Evolutionary conservation across 345 rosid genomes (phyloP), one percentile per base, ranked within the genome.

Genomic region (Tarenaya hassleriana): DNA sequence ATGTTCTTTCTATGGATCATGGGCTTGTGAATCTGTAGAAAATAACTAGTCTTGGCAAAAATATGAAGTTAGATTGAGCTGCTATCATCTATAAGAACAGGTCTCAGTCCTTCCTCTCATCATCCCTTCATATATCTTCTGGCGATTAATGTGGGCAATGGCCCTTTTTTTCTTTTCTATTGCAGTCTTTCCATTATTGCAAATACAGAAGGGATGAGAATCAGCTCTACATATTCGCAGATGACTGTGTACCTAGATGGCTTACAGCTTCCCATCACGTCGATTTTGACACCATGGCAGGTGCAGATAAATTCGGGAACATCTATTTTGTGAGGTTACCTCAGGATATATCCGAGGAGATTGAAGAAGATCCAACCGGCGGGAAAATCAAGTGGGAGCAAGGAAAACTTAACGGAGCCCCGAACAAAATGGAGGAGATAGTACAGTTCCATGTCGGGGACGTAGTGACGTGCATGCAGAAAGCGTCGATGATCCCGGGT

Each of bases 331-430:
- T 83, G 55, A 66, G 94, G 35, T 63, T 88, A 33, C 82, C 96
- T 0, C 98, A 92, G 75, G 97, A 92, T 62, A 84, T 88, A 48
- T 92, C 97, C 5, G 95, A 88, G 63, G 98, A 92, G 73, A 81
- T 92, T 38, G 97, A 92, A 69, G 98, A 92, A 66, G 98, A 85
- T 70, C 95, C 98, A 16, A 88, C 95, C 7, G 97, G 97, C 33
- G 94, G 97, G 59, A 92, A 83, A 72, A 92, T 92, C 63, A 92
- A 88, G 64, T 92, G 98, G 98, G 98, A 88, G 73, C 97, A 88
- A 62, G 97, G 98, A 52, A 92, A 73, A 71, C 88, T 87, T 39
- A 88, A 92, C 43, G 97, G 98, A 69, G 97, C 98, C 24, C 95
- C 97, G 3, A 83, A 88, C 77, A 92, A 92, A 78, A 70, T 88